These are phyloP conservation scores for Aspergillus piperis DNA, from an alignment of 2,329 filamentous ascomycete genomes.

Conservation along the genomic window DNA sequence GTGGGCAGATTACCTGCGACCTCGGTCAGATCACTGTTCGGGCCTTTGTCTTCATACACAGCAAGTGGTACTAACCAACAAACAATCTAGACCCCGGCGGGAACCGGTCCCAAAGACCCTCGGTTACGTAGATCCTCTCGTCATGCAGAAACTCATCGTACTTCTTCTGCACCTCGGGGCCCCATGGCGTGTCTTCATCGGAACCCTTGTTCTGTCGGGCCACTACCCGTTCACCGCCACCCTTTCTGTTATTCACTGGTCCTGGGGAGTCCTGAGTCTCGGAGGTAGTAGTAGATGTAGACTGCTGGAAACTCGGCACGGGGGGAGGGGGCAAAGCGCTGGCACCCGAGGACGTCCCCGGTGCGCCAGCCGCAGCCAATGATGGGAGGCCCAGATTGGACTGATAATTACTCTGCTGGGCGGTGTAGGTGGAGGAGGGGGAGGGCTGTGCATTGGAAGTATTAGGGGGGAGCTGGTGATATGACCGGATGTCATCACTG, in stretches of 20 bases:
- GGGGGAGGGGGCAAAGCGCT: conserved; percentile 45
- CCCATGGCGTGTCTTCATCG: conserved; percentile 50
- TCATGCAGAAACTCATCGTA: conserved; percentile 55
- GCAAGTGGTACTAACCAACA: conserved; percentile 43
- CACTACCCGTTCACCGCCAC: conserved; percentile 30
- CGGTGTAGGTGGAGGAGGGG: conserved; percentile 27
- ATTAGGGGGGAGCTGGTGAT: conserved; percentile 40
- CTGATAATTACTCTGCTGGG: conserved; percentile 42
- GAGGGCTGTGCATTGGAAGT: conserved; percentile 24
- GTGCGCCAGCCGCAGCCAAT: conserved; percentile 34
- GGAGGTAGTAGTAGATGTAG: conserved; percentile 17
- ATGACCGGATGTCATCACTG: conserved; percentile 41
- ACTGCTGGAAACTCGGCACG: conserved; percentile 43
- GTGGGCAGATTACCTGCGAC: conserved; percentile 80
- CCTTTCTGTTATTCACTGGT: conserved; percentile 26
- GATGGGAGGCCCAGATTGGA: conserved; percentile 25
- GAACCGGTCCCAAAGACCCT: conserved; percentile 55
- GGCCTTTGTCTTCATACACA: neutral
- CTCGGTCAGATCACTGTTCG: neutral
- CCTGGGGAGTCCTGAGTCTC: conserved; percentile 27
- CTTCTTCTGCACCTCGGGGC: conserved; percentile 50
- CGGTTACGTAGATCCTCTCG: conserved; percentile 54
- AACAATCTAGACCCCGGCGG: conserved; percentile 52
- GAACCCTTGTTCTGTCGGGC: conserved; percentile 24
- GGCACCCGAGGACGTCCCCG: conserved; percentile 37